These are phyloP conservation scores for Colletotrichum endophyticum DNA, from an alignment of 2,329 filamentous ascomycete genomes.

Conservation along the genomic window DNA sequence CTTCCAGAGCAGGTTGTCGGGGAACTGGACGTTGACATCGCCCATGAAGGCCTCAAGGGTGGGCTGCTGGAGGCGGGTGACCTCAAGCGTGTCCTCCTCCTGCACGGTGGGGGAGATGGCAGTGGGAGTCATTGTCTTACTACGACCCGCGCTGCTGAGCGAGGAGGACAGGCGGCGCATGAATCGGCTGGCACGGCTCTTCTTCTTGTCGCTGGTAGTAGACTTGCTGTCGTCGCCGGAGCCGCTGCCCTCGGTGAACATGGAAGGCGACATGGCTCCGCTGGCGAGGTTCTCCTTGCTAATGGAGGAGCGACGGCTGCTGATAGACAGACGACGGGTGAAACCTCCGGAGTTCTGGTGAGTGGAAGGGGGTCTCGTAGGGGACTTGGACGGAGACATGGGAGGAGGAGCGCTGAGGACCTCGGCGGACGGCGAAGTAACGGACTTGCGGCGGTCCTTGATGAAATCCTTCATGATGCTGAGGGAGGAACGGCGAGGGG, in stretches of 20 bases:
- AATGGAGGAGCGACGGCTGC: slow-evolving; percentile 60
- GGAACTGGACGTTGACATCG: slow-evolving; percentile 96
- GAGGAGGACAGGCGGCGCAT: slow-evolving; percentile 64
- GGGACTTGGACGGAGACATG: slow-evolving; percentile 43
- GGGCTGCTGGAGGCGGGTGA: slow-evolving; percentile 34
- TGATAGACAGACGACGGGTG: slow-evolving; percentile 69
- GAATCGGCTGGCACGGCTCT: slow-evolving; percentile 59
- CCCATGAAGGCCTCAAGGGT: slow-evolving; percentile 73
- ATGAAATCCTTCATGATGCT: slow-evolving; percentile 66
- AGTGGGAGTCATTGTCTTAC: slow-evolving; percentile 48
- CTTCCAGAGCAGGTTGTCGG: slow-evolving; percentile 96
- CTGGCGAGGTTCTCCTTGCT: slow-evolving; percentile 44
- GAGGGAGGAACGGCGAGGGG: slow-evolving; percentile 61
- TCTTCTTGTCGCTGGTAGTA: slow-evolving; percentile 47
- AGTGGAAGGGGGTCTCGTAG: slow-evolving; percentile 49
- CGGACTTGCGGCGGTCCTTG: slow-evolving; percentile 61
- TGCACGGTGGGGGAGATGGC: slow-evolving; percentile 54
- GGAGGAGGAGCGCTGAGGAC: slow-evolving; percentile 26
- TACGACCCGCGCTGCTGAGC: slow-evolving; percentile 46
- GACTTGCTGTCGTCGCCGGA: slow-evolving; percentile 53
- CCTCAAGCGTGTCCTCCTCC: slow-evolving; percentile 50
- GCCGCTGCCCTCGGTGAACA: slow-evolving; percentile 47
- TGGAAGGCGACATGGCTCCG: slow-evolving; percentile 41
- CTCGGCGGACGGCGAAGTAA: slow-evolving; percentile 55
- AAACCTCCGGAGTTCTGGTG: slow-evolving; percentile 49